A percentile compares a stretch with the other conserved stretches of the same genome.
phyloP scores from a whole-genome alignment of 441 rosid genomes.

The Populus tomentosa region DNA sequence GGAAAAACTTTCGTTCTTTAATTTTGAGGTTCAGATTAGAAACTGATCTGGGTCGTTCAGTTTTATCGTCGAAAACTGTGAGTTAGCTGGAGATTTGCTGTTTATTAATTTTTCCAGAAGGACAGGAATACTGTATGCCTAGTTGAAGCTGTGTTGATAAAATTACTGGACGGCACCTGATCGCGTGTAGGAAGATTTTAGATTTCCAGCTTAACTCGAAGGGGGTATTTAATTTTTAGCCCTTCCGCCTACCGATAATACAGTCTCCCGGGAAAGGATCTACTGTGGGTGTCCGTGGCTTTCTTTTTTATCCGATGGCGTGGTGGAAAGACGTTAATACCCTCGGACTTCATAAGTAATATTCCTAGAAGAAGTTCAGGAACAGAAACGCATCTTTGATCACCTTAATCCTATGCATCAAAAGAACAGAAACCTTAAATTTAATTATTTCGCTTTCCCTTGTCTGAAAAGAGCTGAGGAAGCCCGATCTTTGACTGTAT shows the following conservation, averaged over 20 bases:
- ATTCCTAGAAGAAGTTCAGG: too few relatives aligned
- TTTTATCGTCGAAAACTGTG: neutral
- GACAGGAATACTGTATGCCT: too few relatives aligned
- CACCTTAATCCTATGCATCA: too few relatives aligned
- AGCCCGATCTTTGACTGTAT: neutral
- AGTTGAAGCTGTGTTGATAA: too few relatives aligned
- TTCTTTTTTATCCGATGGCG: neutral
- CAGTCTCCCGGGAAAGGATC: neutral
- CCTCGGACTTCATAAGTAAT: constrained; percentile 14
- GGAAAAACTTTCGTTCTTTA: neutral
- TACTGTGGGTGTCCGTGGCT: constrained; percentile 1
- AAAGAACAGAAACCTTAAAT: too few relatives aligned
- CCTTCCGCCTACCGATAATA: constrained; percentile 3
- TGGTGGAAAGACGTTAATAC: constrained; percentile 34
- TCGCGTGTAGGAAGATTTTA: neutral
- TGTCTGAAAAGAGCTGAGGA: neutral
- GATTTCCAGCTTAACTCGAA: neutral
- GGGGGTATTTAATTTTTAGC: constrained; percentile 36
- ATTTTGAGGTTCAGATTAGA: neutral
- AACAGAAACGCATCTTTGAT: too few relatives aligned
- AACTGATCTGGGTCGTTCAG: constrained; percentile 2
- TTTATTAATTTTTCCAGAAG: neutral
- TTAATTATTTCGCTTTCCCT: neutral
- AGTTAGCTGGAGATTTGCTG: neutral
- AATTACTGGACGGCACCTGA: too few relatives aligned